Evolutionary conservation across 2,329 filamentous ascomycete genomes (phyloP).

Genomic region (Aureobasidium uvarum): DNA sequence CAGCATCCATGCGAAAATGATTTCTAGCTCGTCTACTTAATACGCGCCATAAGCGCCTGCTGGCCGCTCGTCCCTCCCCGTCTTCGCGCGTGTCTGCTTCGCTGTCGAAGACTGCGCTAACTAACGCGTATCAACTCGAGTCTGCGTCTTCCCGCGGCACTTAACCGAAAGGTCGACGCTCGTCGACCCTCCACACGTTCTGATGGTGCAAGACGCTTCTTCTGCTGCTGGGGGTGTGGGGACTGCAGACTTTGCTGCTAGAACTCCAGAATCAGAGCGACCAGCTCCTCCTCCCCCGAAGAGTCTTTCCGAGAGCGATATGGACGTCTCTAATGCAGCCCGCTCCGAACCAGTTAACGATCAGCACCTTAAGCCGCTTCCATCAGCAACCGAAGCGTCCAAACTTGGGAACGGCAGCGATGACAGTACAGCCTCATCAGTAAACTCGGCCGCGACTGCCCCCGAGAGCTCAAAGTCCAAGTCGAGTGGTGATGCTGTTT

Average conservation of each 20-base stretch:
- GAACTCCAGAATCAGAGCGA: not conserved
- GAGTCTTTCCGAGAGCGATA: constrained; percentile 19
- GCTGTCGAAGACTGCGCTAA: constrained; percentile 6
- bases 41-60: constrained; percentile 16
- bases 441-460: constrained; percentile 14
- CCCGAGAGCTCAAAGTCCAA: not conserved
- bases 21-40: constrained; percentile 24
- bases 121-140: not conserved
- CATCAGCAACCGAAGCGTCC: not conserved
- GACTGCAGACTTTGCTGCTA: constrained; percentile 9
- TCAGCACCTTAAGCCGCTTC: not conserved
- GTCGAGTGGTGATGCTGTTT: not conserved
- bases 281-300: not conserved
- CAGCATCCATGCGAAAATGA: constrained; percentile 26
- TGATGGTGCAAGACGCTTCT: constrained; percentile 7
- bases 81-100: constrained; percentile 8
- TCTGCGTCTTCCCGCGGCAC: constrained; percentile 6
- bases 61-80: constrained; percentile 3
- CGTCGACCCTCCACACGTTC: constrained; percentile 1
- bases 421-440: constrained; percentile 8
- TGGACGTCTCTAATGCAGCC: constrained; percentile 2
- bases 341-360: not conserved
- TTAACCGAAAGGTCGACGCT: constrained; percentile 4
- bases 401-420: constrained; percentile 2
- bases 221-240: constrained; percentile 8